These are phyloP conservation scores for Carex scoparia DNA, from an alignment of 176 grass and related monocot genomes.

Conservation along the genomic window DNA sequence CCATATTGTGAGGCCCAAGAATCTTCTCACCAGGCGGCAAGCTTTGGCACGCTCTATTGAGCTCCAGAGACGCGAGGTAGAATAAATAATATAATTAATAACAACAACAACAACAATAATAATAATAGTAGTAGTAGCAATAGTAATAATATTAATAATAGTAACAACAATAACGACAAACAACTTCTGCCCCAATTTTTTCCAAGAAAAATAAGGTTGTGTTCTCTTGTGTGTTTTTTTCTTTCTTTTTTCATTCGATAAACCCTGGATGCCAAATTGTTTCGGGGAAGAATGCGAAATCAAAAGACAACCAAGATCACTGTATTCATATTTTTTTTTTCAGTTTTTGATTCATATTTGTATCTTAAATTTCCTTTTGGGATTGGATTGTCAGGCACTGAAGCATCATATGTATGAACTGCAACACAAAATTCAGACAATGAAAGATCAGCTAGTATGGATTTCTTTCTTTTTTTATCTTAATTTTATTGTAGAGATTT, in stretches of 20 bases:
- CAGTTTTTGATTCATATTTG: background rate
- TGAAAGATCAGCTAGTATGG: constrained; percentile 71
- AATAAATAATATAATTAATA: constrained; percentile 4
- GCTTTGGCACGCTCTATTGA: constrained; percentile 88
- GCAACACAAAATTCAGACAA: constrained; percentile 54
- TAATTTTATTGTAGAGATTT: background rate
- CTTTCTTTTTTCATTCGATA: background rate
- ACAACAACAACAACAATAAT: background rate
- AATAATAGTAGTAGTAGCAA: background rate
- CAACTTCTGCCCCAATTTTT: background rate
- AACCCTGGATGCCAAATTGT: background rate
- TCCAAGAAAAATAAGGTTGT: background rate
- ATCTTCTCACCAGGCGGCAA: constrained; percentile 63
- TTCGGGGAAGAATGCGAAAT: background rate
- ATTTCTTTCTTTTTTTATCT: background rate
- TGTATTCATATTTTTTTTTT: background rate
- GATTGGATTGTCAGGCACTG: constrained; percentile 52
- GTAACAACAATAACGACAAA: background rate
- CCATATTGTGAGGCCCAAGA: constrained; percentile 62
- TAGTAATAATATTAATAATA: background rate
- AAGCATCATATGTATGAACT: constrained; percentile 71
- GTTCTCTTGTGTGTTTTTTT: background rate
- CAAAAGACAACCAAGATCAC: background rate
- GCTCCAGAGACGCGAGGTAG: constrained; percentile 89
- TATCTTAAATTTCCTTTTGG: constrained; percentile 10